phyloP scores from a whole-genome alignment of 2,329 filamentous ascomycete genomes.

The Neocatenulostroma microsporum region DNA sequence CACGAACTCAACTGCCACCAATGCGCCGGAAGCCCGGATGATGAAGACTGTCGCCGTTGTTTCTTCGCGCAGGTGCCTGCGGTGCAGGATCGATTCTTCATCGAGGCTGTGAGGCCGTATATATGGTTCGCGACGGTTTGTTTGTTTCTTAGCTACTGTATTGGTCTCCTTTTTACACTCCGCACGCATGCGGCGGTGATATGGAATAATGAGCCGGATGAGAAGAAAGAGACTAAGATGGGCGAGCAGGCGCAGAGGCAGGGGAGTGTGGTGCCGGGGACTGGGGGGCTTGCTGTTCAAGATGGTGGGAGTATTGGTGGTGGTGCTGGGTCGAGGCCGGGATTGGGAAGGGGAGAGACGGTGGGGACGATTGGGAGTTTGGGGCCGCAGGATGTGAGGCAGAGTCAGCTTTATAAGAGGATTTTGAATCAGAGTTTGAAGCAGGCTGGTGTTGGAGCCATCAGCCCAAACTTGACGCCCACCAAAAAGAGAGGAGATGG shows the following conservation, averaged over 20 bases:
- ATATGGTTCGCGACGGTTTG: conserved; percentile 80
- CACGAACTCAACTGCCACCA: conserved; percentile 82
- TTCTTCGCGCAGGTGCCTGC: conserved; percentile 86
- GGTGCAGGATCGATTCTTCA: conserved; percentile 78
- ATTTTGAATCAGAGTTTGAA: conserved; percentile 85
- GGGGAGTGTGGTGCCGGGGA: conserved; percentile 7
- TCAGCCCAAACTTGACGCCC: conserved; percentile 30
- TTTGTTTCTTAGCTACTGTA: conserved; percentile 86
- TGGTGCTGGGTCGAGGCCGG: conserved; percentile 44
- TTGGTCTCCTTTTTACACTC: conserved; percentile 91
- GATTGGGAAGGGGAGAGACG: conserved; percentile 12
- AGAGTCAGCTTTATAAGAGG: conserved; percentile 84
- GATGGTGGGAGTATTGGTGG: background rate
- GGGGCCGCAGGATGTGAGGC: conserved; percentile 63
- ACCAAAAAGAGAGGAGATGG: conserved; percentile 10
- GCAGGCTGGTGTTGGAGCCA: conserved; percentile 62
- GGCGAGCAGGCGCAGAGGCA: conserved; percentile 54
- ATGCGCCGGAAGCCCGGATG: conserved; percentile 45
- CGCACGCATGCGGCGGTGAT: conserved; percentile 94
- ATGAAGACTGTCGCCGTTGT: conserved; percentile 78
- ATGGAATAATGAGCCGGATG: conserved; percentile 70
- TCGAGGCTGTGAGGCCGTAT: conserved; percentile 88
- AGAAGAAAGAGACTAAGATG: conserved; percentile 36
- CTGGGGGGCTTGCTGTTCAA: conserved; percentile 71
- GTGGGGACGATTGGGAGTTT: conserved; percentile 30